Evolutionary conservation across 2,329 filamentous ascomycete species (phyloP), one percentile per base, ranked within the genome.

Genomic region (Coniochaeta ligniaria): DNA sequence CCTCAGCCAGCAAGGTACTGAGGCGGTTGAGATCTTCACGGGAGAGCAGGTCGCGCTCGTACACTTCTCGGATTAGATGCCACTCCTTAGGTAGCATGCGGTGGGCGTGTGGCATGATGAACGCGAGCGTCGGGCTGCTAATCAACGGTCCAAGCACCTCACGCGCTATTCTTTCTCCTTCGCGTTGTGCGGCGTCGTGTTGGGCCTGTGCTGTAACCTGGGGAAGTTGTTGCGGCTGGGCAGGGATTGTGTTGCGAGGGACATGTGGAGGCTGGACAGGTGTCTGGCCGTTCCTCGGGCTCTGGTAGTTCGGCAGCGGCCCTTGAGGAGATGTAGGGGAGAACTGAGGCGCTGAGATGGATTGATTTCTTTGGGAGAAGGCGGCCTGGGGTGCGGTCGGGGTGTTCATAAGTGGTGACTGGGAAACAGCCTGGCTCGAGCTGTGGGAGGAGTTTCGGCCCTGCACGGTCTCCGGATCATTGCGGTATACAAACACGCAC

Each of bases 401-500:
- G 57, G 73, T 66, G 45, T 66, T 67, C 31, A 62, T 68, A 62
- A 55, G 66, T 36, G 65, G 71, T 52, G 60, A 64, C 60, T 61
- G 65, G 67, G 72, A 58, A 65, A 68, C 62, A 69, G 74, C 59
- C 74, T 66, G 67, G 38, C 67, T 71, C 1, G 64, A 47, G 67
- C 67, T 69, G 41, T 60, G 62, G 68, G 71, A 64, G 66, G 75
- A 64, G 56, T 73, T 67, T n/a, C 73, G 59, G 59, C 69, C 68
- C 20, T 47, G 26, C 2, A 52, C 22, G 2, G 47, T 58, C 76
- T 76, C 66, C 75, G 74, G 1, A 60, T 68, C 17, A 69, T 88
- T 87, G 38, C 90, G 85, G 64, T 96, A 91, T 3, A 97, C 91
- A 64, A 98, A 89, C 1, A 94, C 90, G 24, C 93, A 85, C 9